Percentiles rank a stretch among this genome's conserved stretches.
These are phyloP conservation scores for Chlamydomonas sp. DNA, from an alignment of 139 green algal species.

Conservation along the genomic window DNA sequence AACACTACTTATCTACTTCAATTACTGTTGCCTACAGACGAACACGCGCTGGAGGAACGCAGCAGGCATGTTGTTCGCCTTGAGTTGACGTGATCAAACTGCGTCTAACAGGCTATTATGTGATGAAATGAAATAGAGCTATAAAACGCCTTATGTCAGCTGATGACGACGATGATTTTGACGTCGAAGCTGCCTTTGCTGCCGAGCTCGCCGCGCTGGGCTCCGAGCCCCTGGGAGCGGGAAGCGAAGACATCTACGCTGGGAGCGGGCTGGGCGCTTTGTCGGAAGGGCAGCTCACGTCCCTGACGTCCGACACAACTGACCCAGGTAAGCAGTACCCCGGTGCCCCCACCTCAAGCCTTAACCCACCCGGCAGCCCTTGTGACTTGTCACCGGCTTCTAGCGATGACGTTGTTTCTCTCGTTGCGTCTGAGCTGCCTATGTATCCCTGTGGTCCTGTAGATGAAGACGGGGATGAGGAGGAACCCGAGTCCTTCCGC, in stretches of 20 bases:
- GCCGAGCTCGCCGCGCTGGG: background rate
- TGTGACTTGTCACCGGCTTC: too few relatives aligned
- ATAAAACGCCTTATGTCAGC: conserved; percentile 12
- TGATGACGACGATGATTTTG: background rate
- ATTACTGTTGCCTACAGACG: too few relatives aligned
- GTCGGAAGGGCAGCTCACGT: background rate
- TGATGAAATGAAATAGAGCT: too few relatives aligned
- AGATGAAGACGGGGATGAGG: background rate
- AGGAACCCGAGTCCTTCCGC: background rate
- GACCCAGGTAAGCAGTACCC: too few relatives aligned
- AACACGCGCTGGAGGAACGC: too few relatives aligned
- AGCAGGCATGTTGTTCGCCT: too few relatives aligned
- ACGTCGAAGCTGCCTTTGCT: conserved; percentile 4
- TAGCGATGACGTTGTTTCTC: too few relatives aligned
- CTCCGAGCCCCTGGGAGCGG: background rate
- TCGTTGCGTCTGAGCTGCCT: background rate
- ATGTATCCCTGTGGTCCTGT: background rate
- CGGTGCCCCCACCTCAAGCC: too few relatives aligned
- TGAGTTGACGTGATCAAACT: too few relatives aligned
- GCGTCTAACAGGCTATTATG: too few relatives aligned
- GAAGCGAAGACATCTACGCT: background rate
- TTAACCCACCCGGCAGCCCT: too few relatives aligned
- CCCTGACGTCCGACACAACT: background rate
- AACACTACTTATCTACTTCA: too few relatives aligned
- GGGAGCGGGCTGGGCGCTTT: background rate